phyloP scores from a whole-genome alignment of 2,329 filamentous ascomycete species.

The Fusarium xyrophilum region DNA sequence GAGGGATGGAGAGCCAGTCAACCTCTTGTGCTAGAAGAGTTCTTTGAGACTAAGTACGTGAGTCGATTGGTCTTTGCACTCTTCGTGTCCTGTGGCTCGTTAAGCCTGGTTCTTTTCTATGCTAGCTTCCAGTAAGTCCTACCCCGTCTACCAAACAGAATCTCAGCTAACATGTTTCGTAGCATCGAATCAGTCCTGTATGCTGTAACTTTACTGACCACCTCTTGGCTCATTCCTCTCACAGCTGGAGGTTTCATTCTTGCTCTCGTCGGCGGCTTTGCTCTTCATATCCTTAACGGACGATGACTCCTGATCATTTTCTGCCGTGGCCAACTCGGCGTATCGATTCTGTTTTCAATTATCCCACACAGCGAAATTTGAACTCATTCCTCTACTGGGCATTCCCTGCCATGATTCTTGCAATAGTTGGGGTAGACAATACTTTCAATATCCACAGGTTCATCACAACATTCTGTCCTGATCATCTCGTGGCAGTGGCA shows the following conservation, averaged over 20 bases:
- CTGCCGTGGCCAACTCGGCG: constrained; percentile 63
- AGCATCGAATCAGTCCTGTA: constrained; percentile 68
- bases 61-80: constrained; percentile 65
- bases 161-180: not conserved
- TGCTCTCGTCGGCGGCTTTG: constrained; percentile 66
- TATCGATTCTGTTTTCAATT: constrained; percentile 68
- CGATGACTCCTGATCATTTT: constrained; percentile 69
- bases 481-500: constrained; percentile 71
- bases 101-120: constrained; percentile 74
- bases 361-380: constrained; percentile 59
- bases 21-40: constrained; percentile 72
- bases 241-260: constrained; percentile 72
- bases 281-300: constrained; percentile 71
- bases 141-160: fast-evolving
- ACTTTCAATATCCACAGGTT: constrained; percentile 78
- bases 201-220: constrained; percentile 66
- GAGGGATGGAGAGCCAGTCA: constrained; percentile 73
- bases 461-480: constrained; percentile 75
- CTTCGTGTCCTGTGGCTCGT: constrained; percentile 71
- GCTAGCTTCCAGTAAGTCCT: constrained; percentile 67
- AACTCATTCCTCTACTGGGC: constrained; percentile 66
- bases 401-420: constrained; percentile 73
- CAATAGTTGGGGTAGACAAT: constrained; percentile 77
- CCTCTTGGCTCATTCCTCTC: constrained; percentile 73
- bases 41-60: constrained; percentile 76